A percentile compares a stretch with the other conserved stretches of the same genome.
Evolutionary conservation across 257 asterid species (phyloP).

Genomic region (Vinca minor): DNA sequence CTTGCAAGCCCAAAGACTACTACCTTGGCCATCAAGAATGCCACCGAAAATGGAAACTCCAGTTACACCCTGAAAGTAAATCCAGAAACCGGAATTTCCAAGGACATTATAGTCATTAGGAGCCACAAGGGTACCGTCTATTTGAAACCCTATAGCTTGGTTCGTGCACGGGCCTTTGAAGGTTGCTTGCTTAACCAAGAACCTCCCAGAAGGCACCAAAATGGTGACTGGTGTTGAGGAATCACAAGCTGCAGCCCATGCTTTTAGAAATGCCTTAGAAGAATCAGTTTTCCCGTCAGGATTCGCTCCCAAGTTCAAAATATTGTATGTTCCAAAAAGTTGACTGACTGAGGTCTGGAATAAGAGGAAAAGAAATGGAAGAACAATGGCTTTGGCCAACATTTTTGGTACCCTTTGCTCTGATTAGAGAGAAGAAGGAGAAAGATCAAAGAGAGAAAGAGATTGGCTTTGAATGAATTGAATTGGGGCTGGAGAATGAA

Average conservation of each 20-base stretch:
- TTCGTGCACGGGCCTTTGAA: constrained; percentile 40
- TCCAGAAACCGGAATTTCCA: constrained; percentile 28
- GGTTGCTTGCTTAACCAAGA: constrained; percentile 18
- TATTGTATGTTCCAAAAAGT: constrained; percentile 29
- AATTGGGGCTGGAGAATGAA: no score
- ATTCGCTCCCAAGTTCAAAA: constrained; percentile 38
- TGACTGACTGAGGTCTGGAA: constrained; percentile 8
- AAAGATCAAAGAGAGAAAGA: no score
- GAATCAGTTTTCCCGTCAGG: constrained; percentile 34
- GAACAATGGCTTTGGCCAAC: not conserved
- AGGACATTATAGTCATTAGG: constrained; percentile 32
- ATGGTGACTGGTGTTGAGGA: constrained; percentile 35
- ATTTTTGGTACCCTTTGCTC: not conserved
- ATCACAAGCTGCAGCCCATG: constrained; percentile 37
- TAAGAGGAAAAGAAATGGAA: constrained; percentile 3
- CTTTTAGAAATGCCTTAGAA: constrained; percentile 25
- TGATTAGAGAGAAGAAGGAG: not conserved
- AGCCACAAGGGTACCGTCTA: constrained; percentile 43
- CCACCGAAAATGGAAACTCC: constrained; percentile 46
- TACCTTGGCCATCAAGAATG: constrained; percentile 40
- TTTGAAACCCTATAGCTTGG: constrained; percentile 20
- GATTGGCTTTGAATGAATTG: no score
- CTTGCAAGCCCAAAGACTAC: constrained; percentile 51
- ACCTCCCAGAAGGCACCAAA: constrained; percentile 39
- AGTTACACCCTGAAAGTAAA: constrained; percentile 32